A percentile compares a stretch with the other conserved stretches of the same genome.
phyloP scores from a whole-genome alignment of 1,284 basidiomycete genomes.

The Tausonia pullulans region DNA sequence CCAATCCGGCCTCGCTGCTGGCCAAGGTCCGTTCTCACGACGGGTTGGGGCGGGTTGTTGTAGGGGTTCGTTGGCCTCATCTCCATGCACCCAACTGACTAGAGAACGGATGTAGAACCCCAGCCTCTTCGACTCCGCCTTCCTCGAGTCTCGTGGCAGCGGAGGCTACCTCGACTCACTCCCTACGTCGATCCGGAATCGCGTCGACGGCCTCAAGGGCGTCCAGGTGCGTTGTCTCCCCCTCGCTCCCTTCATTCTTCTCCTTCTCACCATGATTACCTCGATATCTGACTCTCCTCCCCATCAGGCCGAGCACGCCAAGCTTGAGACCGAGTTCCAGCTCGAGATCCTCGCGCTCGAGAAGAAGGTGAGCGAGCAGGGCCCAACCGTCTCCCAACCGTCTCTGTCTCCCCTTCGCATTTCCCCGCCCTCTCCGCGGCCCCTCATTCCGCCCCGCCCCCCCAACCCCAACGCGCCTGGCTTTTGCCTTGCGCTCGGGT shows the following conservation, averaged over 20 bases:
- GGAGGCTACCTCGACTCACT: slow-evolving; percentile 80
- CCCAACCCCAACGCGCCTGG: neutral
- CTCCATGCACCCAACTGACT: neutral
- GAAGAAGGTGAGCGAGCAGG: slow-evolving; percentile 59
- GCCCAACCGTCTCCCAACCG: neutral
- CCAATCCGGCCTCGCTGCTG: slow-evolving; percentile 34
- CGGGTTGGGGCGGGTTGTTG: slow-evolving; percentile 6
- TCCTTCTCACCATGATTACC: too few species aligned
- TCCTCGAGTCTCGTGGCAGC: slow-evolving; percentile 57
- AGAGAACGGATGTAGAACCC: slow-evolving; percentile 37
- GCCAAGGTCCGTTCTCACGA: slow-evolving; percentile 29
- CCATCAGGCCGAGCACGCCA: slow-evolving; percentile 62
- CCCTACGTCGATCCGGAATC: slow-evolving; percentile 67
- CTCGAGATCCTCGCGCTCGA: slow-evolving; percentile 91
- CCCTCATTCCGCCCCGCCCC: neutral
- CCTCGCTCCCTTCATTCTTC: too few species aligned
- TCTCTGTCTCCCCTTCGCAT: slow-evolving; percentile 1
- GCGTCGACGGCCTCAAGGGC: slow-evolving; percentile 85
- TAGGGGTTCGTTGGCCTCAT: neutral
- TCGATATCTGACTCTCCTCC: too few species aligned
- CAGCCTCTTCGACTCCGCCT: slow-evolving; percentile 46
- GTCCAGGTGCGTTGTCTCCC: slow-evolving; percentile 45
- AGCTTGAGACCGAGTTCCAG: slow-evolving; percentile 92
- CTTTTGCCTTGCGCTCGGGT: neutral
- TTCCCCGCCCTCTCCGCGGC: neutral